Evolutionary conservation across 1,139 yeast species (phyloP).

Genomic region (Protomyces macrosporus): DNA sequence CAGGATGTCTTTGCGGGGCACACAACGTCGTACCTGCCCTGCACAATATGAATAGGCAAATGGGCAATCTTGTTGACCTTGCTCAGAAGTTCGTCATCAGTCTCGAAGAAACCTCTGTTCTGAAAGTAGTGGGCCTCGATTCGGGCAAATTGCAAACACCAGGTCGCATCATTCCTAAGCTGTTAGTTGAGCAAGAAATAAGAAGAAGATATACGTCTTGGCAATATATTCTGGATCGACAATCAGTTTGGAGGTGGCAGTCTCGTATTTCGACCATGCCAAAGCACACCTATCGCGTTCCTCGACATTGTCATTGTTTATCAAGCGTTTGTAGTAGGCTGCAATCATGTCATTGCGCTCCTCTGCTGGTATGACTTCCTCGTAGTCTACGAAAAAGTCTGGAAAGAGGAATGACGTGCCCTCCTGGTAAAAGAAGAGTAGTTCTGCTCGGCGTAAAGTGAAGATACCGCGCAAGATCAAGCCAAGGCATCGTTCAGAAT

Average conservation of each 20-base stretch:
- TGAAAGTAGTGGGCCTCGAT: constrained; percentile 10
- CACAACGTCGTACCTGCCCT: constrained; percentile 13
- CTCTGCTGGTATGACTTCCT: neutral
- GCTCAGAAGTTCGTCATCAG: constrained; percentile 5
- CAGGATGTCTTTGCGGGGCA: constrained; percentile 12
- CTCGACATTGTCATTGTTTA: neutral
- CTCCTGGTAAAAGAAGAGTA: constrained; percentile 11
- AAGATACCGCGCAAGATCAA: constrained; percentile 14
- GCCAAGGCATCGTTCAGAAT: neutral
- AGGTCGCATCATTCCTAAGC: neutral
- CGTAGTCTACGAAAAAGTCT: neutral
- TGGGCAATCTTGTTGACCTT: neutral
- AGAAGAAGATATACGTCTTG: neutral
- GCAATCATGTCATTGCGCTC: constrained; percentile 4
- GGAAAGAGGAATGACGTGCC: constrained; percentile 11
- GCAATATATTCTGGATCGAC: constrained; percentile 7
- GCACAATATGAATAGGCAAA: constrained; percentile 4
- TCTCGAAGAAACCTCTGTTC: neutral
- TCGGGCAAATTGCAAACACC: constrained; percentile 6
- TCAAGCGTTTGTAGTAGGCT: constrained; percentile 11
- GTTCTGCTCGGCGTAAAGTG: constrained; percentile 10
- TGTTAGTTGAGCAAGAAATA: neutral
- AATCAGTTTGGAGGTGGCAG: neutral
- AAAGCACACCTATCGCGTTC: neutral
- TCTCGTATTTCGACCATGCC: constrained; percentile 8